phyloP scores from a whole-genome alignment of 805 yeast genomes.

The Priceomyces fermenticarens region DNA sequence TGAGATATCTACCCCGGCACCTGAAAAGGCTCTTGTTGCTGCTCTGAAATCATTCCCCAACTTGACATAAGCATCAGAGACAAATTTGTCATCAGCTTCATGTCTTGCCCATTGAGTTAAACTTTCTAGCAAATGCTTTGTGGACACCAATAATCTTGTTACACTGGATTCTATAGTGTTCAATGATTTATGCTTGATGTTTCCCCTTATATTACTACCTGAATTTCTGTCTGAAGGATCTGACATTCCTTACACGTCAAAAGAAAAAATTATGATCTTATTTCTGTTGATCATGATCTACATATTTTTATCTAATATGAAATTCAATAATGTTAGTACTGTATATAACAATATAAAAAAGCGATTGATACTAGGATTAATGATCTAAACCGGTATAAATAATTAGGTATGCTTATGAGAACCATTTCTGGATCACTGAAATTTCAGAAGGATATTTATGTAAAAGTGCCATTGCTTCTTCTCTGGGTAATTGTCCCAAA shows the following conservation, averaged over 20 bases:
- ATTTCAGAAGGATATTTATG: constrained; percentile 61
- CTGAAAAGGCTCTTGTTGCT: constrained; percentile 74
- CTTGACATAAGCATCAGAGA: constrained; percentile 86
- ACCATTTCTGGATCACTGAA: constrained; percentile 59
- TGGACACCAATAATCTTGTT: constrained; percentile 76
- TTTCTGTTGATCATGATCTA: no score
- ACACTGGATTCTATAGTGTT: constrained; percentile 73
- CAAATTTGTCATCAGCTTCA: constrained; percentile 75
- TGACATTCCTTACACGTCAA: no score
- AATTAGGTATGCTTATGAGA: constrained; percentile 22
- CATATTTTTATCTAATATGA: no score
- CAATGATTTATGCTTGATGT: constrained; percentile 22
- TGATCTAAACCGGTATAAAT: not conserved
- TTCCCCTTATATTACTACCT: no score
- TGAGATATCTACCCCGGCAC: constrained; percentile 74
- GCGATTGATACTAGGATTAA: no score
- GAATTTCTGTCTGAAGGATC: no score
- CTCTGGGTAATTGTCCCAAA: constrained; percentile 63
- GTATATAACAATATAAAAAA: no score
- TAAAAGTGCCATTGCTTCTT: constrained; percentile 62
- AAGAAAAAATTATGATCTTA: no score
- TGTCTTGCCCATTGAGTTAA: constrained; percentile 87
- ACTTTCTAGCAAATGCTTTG: constrained; percentile 83
- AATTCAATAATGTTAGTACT: no score
- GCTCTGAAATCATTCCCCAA: constrained; percentile 92